phyloP scores from a whole-genome alignment of 495 filamentous ascomycete species.

The Aspergillus panamensis region DNA sequence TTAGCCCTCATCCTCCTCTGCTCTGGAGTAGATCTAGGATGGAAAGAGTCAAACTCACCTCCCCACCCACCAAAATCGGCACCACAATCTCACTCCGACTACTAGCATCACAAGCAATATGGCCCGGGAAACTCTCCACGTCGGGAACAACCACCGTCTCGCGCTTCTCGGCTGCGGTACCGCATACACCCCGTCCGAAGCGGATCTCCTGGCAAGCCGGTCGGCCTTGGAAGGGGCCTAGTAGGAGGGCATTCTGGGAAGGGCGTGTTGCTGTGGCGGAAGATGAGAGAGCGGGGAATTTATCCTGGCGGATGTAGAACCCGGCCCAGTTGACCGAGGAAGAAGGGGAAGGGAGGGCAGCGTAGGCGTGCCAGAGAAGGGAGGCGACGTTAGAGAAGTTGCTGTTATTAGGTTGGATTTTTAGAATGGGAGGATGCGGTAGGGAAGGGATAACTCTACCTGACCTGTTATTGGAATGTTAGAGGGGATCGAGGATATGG shows the following conservation, averaged over 20 bases:
- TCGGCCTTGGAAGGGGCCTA: conserved; percentile 86
- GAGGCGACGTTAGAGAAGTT: conserved; percentile 83
- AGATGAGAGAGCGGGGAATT: conserved; percentile 35
- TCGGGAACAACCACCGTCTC: conserved; percentile 71
- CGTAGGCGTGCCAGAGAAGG: conserved; percentile 82
- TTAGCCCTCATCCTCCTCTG: background rate
- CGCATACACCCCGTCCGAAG: conserved; percentile 81
- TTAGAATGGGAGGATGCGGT: background rate
- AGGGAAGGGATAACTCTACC: conserved; percentile 34
- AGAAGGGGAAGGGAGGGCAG: conserved; percentile 71
- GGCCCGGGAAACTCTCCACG: conserved; percentile 74
- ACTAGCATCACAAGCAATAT: conserved; percentile 86
- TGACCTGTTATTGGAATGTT: conserved; percentile 45
- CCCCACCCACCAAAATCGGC: conserved; percentile 60
- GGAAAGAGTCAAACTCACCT: conserved; percentile 44
- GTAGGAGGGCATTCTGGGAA: conserved; percentile 52
- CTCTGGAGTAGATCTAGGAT: background rate
- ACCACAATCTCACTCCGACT: conserved; percentile 90
- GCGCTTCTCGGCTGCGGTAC: conserved; percentile 61
- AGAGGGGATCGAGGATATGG: conserved; percentile 6
- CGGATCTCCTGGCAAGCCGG: conserved; percentile 83
- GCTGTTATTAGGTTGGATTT: conserved; percentile 39
- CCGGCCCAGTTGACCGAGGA: conserved; percentile 82
- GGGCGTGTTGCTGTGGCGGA: conserved; percentile 23
- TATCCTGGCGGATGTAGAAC: conserved; percentile 78